Percentiles rank a stretch among this genome's conserved stretches.
Evolutionary conservation across 2,329 filamentous ascomycete species (phyloP).

Genomic region (Trichophaea hybrida): DNA sequence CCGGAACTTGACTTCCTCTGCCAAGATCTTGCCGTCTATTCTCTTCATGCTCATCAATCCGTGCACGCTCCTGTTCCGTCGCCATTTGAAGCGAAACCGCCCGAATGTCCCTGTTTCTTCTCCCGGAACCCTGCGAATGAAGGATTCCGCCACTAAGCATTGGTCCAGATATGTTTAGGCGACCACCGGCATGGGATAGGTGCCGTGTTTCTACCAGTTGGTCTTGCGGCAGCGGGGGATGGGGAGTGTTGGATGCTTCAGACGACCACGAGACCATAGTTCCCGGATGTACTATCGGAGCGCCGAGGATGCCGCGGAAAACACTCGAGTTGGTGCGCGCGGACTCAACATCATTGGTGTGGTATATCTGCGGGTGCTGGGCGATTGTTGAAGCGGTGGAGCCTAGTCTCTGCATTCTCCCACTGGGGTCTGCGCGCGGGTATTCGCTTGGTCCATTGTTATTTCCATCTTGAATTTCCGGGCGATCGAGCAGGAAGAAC

Average conservation of each 20-base stretch:
- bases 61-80: constrained; percentile 11
- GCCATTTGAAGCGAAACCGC: constrained; percentile 15
- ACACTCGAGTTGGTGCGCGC: constrained; percentile 2
- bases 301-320: constrained; percentile 16
- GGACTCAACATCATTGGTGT: neutral
- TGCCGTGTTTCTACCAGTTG: constrained; percentile 7
- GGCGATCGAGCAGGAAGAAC: neutral
- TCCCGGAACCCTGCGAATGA: neutral
- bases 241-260: neutral
- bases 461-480: neutral
- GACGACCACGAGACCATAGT: constrained; percentile 10
- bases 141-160: constrained; percentile 5
- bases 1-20: neutral
- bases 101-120: constrained; percentile 6
- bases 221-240: neutral
- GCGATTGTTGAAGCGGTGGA: neutral
- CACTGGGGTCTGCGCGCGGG: neutral
- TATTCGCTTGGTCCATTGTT: neutral
- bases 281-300: constrained; percentile 17
- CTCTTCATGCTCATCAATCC: constrained; percentile 10
- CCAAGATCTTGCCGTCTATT: neutral
- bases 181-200: constrained; percentile 8
- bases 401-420: neutral
- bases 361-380: constrained; percentile 1
- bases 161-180: constrained; percentile 13